Evolutionary conservation across 176 grass and related monocot genomes (phyloP).

Genomic region (Tuctoria greenei): DNA sequence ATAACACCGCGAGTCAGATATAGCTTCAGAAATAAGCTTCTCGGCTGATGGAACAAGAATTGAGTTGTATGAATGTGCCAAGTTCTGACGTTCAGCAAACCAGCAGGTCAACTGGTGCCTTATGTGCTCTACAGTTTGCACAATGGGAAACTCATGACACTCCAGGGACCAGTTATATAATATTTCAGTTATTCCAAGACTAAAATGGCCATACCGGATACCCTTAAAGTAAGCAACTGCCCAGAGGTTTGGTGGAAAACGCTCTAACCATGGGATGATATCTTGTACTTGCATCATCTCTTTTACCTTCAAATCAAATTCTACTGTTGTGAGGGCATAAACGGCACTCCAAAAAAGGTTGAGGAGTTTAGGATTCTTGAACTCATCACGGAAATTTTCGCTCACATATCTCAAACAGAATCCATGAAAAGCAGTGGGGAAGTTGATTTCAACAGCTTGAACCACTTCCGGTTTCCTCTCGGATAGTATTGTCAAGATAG

Average conservation of each 20-base stretch:
- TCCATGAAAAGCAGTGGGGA: constrained; percentile 83
- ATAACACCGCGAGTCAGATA: constrained; percentile 78
- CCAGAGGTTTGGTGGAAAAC: constrained; percentile 87
- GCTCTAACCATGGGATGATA: constrained; percentile 84
- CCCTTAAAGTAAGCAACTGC: constrained; percentile 88
- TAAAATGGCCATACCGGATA: constrained; percentile 87
- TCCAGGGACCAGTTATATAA: constrained; percentile 88
- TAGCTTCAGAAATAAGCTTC: constrained; percentile 86
- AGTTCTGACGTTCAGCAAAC: constrained; percentile 73
- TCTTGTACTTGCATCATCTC: constrained; percentile 96
- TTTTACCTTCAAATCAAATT: constrained; percentile 81
- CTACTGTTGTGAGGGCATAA: constrained; percentile 75
- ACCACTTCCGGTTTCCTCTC: constrained; percentile 72
- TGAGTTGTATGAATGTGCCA: constrained; percentile 62
- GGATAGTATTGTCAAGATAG: constrained; percentile 78
- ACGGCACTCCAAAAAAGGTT: constrained; percentile 94
- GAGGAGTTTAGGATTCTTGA: constrained; percentile 95
- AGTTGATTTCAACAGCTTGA: constrained; percentile 69
- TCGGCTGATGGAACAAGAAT: constrained; percentile 90
- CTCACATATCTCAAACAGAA: constrained; percentile 88
- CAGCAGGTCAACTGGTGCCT: constrained; percentile 67
- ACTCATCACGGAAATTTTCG: constrained; percentile 92
- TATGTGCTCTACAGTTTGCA: constrained; percentile 94
- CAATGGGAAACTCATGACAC: constrained; percentile 88
- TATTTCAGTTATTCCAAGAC: constrained; percentile 74